These are phyloP conservation scores for Aquilaria yunnanensis DNA, from an alignment of 345 rosid species.

Conservation along the genomic window DNA sequence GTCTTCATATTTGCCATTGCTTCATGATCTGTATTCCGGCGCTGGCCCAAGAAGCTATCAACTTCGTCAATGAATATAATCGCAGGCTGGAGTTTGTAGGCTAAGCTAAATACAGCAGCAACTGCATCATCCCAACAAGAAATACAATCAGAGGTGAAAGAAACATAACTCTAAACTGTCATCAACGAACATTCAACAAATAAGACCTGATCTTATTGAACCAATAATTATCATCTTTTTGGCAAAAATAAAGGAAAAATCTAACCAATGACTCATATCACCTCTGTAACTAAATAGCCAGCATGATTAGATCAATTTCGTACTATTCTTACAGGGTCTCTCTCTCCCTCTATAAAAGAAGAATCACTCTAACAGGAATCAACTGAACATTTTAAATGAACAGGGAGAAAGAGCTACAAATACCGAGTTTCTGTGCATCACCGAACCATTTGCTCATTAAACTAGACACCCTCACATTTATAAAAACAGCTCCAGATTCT, in stretches of 20 bases:
- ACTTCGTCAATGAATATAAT: slow-evolving; percentile 97
- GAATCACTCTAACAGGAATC: background rate
- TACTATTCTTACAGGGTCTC: background rate
- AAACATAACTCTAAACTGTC: background rate
- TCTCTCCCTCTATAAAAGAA: background rate
- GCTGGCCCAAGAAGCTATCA: slow-evolving; percentile 95
- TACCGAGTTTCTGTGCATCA: slow-evolving; percentile 98
- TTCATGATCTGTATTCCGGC: slow-evolving; percentile 80
- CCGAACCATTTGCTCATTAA: slow-evolving; percentile 99
- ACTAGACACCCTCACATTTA: slow-evolving; percentile 81
- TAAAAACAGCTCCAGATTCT: slow-evolving; percentile 96
- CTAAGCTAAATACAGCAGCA: slow-evolving; percentile 94
- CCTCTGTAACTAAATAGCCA: too few relatives aligned
- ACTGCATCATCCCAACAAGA: slow-evolving; percentile 42
- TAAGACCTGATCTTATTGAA: background rate
- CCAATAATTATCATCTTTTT: background rate
- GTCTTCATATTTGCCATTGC: slow-evolving; percentile 96
- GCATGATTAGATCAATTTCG: too few relatives aligned
- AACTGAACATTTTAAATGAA: background rate
- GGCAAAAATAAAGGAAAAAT: background rate
- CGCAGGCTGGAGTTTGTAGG: slow-evolving; percentile 92
- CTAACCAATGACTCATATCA: too few relatives aligned
- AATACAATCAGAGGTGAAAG: background rate
- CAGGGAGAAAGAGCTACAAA: slow-evolving; percentile 14
- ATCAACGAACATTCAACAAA: too few relatives aligned